These are phyloP conservation scores for Exserohilum rostratum DNA, from an alignment of 2,329 filamentous ascomycete species.

Conservation along the genomic window DNA sequence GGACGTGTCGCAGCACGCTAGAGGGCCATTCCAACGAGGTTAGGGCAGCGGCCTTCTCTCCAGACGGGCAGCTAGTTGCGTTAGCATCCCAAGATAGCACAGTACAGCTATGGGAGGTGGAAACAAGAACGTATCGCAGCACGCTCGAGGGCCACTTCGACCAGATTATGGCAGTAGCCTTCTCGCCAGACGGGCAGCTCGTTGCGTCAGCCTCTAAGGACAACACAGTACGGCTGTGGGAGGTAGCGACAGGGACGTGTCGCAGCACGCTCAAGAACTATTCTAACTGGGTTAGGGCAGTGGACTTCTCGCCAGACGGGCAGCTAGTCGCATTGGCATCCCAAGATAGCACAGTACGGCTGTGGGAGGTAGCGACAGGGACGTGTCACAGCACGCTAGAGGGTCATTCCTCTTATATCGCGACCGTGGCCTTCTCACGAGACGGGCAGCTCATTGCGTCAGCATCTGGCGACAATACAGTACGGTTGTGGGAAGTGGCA, in stretches of 20 bases:
- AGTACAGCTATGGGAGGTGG: not conserved
- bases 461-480: not conserved
- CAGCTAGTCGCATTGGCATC: constrained; percentile 2
- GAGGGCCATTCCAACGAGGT: constrained; percentile 5
- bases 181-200: constrained; percentile 16
- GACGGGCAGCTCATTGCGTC: constrained; percentile 11
- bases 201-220: not conserved
- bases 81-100: not conserved
- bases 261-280: constrained; percentile 7
- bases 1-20: not conserved
- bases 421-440: constrained; percentile 1
- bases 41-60: constrained; percentile 1
- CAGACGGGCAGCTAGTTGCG: constrained; percentile 9
- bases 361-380: constrained; percentile 9
- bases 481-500: constrained; percentile 4
- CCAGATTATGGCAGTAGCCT: not conserved
- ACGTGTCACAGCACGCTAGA: not conserved
- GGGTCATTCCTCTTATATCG: not conserved
- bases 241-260: constrained; percentile 2
- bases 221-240: constrained; percentile 5
- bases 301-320: constrained; percentile 14
- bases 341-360: not conserved
- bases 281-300: not conserved
- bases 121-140: constrained; percentile 5
- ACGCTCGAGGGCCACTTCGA: not conserved